phyloP scores from a whole-genome alignment of 208 protist genomes.

The Trypanosoma congolense region DNA sequence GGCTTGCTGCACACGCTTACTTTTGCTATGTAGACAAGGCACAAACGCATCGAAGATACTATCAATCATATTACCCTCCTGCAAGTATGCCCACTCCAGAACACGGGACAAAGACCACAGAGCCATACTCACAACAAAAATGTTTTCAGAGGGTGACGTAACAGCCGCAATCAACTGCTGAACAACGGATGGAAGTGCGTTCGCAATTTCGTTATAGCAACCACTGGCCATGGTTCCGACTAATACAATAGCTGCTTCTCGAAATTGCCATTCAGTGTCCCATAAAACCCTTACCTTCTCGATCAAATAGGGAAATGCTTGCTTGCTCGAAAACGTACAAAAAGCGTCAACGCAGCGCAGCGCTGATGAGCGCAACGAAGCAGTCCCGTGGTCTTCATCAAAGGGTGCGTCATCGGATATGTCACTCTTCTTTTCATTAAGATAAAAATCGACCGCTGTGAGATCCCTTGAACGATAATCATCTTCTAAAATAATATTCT shows the following conservation, averaged over 20 bases:
- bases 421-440: conserved; percentile 47
- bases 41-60: conserved; percentile 38
- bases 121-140: conserved; percentile 85
- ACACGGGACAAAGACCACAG: conserved; percentile 75
- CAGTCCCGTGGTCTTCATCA: conserved; percentile 65
- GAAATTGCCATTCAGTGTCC: conserved; percentile 41
- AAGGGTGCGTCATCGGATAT: conserved; percentile 61
- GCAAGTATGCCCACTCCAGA: conserved; percentile 36
- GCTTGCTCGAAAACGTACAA: conserved; percentile 42
- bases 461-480: conserved; percentile 69
- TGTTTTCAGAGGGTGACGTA: conserved; percentile 42
- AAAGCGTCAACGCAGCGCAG: conserved; percentile 70
- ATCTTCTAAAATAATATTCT: conserved; percentile 64
- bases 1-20: conserved; percentile 74
- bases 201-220: conserved; percentile 48
- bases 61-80: conserved; percentile 24
- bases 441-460: conserved; percentile 38
- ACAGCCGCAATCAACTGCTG: conserved; percentile 45
- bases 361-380: conserved; percentile 66
- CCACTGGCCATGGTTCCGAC: conserved; percentile 68
- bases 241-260: conserved; percentile 74
- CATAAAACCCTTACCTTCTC: conserved; percentile 50
- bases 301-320: conserved; percentile 43
- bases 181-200: conserved; percentile 29
- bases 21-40: conserved; percentile 56